These are phyloP conservation scores for Clonostachys rosea DNA, from an alignment of 2,329 filamentous ascomycete genomes.

Conservation along the genomic window DNA sequence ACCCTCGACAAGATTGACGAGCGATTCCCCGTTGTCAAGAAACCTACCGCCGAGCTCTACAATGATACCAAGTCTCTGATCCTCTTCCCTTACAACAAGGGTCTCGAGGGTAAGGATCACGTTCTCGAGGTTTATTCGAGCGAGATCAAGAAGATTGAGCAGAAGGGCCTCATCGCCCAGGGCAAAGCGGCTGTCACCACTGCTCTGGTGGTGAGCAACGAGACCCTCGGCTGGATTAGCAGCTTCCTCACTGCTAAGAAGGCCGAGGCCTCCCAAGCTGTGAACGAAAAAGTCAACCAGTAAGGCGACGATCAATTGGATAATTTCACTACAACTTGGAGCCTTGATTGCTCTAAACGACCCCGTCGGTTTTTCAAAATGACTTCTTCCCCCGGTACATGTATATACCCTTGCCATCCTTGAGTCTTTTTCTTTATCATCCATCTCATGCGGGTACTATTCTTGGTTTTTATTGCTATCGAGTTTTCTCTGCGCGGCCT, in stretches of 20 bases:
- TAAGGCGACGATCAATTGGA: slow-evolving; percentile 12
- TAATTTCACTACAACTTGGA: neutral
- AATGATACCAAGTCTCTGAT: slow-evolving; percentile 57
- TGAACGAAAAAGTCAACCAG: slow-evolving; percentile 43
- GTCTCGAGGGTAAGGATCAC: slow-evolving; percentile 57
- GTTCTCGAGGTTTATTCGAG: slow-evolving; percentile 50
- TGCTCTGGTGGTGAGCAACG: slow-evolving; percentile 60
- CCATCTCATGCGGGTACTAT: no score
- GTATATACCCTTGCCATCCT: neutral
- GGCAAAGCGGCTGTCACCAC: slow-evolving; percentile 69
- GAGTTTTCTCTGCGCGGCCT: no score
- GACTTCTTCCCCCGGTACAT: neutral
- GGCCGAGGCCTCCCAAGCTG: slow-evolving; percentile 50
- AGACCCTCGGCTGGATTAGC: slow-evolving; percentile 58
- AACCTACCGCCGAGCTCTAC: slow-evolving; percentile 68
- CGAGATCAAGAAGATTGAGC: slow-evolving; percentile 51
- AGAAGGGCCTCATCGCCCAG: slow-evolving; percentile 57
- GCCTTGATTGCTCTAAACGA: no score
- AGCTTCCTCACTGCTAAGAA: slow-evolving; percentile 58
- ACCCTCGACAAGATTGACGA: slow-evolving; percentile 66
- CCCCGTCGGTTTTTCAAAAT: neutral
- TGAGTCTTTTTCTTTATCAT: neutral
- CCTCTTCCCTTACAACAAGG: slow-evolving; percentile 59
- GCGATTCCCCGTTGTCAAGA: slow-evolving; percentile 69
- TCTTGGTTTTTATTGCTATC: no score